Evolutionary conservation across 768 basidiomycete genomes (phyloP).

Genomic region (Gymnopilus dilepis): DNA sequence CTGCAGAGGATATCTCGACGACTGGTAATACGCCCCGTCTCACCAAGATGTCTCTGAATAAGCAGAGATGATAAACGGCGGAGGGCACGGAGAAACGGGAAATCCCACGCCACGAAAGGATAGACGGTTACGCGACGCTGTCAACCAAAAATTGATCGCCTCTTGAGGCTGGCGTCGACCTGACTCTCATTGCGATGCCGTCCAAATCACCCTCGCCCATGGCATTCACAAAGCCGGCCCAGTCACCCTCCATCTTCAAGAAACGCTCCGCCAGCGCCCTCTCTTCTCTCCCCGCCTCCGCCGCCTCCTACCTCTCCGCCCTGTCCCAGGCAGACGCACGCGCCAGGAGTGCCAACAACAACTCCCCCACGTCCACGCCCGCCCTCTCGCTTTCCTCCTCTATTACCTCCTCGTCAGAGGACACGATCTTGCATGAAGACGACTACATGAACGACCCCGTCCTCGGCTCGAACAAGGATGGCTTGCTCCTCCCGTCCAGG

Average conservation of each 20-base stretch:
- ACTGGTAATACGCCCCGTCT: too few species aligned
- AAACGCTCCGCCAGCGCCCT: conserved; percentile 47
- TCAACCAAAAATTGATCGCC: conserved; percentile 7
- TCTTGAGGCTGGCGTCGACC: not conserved
- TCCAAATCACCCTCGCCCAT: conserved; percentile 58
- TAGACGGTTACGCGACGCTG: not conserved
- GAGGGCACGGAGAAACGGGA: not conserved
- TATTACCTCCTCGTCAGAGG: conserved; percentile 70
- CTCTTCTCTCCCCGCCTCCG: conserved; percentile 37
- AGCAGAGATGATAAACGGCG: not conserved
- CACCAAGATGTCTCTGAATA: not conserved
- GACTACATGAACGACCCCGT: conserved; percentile 47
- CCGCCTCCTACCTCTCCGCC: conserved; percentile 49
- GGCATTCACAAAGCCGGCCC: conserved; percentile 57
- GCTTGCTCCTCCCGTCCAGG: conserved; percentile 61
- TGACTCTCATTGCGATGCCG: conserved; percentile 15
- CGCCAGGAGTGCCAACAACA: conserved; percentile 42
- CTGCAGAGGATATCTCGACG: too few species aligned
- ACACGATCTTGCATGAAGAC: conserved; percentile 62
- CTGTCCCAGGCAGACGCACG: conserved; percentile 65
- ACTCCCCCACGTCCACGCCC: conserved; percentile 57
- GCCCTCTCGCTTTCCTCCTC: conserved; percentile 79
- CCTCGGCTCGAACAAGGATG: conserved; percentile 44
- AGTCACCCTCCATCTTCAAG: conserved; percentile 63
- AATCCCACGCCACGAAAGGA: not conserved